Conservation (phyloP, 2,329 filamentous ascomycete species). For the Teratosphaeria destructans region DNA sequence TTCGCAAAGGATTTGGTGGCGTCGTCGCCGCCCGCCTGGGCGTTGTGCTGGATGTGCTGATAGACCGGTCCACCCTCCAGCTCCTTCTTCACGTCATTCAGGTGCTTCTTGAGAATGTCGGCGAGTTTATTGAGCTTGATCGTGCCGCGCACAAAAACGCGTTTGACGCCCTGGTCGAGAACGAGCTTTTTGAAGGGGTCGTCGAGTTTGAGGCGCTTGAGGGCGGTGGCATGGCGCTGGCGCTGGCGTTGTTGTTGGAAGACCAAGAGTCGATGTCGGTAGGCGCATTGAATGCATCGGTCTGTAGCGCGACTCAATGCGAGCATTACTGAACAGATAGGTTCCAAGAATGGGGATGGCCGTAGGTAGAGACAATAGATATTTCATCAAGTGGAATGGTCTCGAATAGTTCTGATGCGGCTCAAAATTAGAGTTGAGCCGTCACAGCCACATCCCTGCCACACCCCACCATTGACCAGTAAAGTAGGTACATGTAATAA, state of each 20-base stretch:
- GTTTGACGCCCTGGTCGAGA: background rate
- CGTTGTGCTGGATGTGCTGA: conserved; percentile 18
- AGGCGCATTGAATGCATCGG: conserved; percentile 32
- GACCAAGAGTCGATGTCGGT: conserved; percentile 19
- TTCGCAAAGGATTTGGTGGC: conserved; percentile 12
- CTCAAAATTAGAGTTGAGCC: background rate
- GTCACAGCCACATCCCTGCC: background rate
- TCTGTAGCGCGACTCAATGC: background rate
- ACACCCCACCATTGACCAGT: background rate
- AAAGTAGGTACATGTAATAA: too few species aligned
- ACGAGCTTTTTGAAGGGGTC: background rate
- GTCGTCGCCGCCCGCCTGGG: conserved; percentile 6
- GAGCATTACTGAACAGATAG: background rate
- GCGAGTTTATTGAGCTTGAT: conserved; percentile 4
- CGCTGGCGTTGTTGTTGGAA: conserved; percentile 22
- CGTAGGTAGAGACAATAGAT: too few species aligned
- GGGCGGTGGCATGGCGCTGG: conserved; percentile 6
- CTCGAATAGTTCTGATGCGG: background rate
- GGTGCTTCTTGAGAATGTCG: conserved; percentile 13
- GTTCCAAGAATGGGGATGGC: background rate
- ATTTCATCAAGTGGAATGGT: background rate
- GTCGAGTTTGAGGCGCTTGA: background rate
- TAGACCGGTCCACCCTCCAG: conserved; percentile 23
- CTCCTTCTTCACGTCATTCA: conserved; percentile 17
- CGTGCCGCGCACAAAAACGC: background rate